Evolutionary conservation across 2,329 filamentous ascomycete genomes (phyloP), one percentile per base, ranked within the genome.

Genomic region (Waltergamsia citrina): DNA sequence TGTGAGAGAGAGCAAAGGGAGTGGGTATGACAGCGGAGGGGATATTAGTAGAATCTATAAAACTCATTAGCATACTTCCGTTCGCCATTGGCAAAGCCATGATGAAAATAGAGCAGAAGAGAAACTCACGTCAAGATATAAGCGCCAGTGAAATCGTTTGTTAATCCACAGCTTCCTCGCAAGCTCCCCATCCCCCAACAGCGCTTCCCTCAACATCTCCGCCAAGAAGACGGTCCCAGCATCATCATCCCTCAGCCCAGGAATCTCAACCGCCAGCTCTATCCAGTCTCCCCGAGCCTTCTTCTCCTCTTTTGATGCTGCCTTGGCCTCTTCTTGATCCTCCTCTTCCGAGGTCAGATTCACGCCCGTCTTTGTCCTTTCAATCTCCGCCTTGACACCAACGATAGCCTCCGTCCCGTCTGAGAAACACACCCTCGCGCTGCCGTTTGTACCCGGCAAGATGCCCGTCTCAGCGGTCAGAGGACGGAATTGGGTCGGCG

Each of bases 391-490:
- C 62, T 96, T 98, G 40, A 95, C 81, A 29, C 92, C 92, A 6
- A 95, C 92, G 40, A 98, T 81, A 6, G 92, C 92, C 59, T 98
- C 92, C 2, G 87, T 94, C 33, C 92, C 92, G 56, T 98, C 92
- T 4, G 87, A 79, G 54, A 96, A 93, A 45, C 90, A 94, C 30
- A 98, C 82, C 22, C 93, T 78, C 39, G 92, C 90, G 58, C 85
- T 93, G 40, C 92, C 92, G 52, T 96, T 94, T 12, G 90, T 82
- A 30, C 81, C 79, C 0, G 92, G 88, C 0, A 98, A 71, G 37
- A 96, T 85, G 38, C 85, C 84, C 35, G 84, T 87, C 64, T 98
- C 92, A 39, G 92, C 92, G 14, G 82, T 77, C 37, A 98, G 67
- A 1, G 90, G 86, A 4, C 92, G 85, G 67, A 96, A 96, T 57